Evolutionary conservation across 2,329 filamentous ascomycete species (phyloP), one percentile per base, ranked within the genome.

Genomic region (Knoxdaviesia capensis): DNA sequence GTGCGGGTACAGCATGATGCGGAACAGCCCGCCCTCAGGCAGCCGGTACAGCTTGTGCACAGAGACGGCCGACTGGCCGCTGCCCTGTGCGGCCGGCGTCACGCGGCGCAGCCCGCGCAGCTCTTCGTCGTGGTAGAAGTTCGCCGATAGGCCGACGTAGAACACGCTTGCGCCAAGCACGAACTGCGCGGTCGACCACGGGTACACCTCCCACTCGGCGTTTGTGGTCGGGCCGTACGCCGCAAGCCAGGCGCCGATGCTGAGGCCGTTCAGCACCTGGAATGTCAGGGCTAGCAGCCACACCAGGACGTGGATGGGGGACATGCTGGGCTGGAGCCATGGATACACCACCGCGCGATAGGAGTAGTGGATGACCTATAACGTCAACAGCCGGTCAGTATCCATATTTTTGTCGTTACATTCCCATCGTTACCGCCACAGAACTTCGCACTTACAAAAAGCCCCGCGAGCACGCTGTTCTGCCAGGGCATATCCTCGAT

Each of bases 81-180:
- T 35, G 41, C 57, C 48, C 30, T 62, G 48, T 49, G 62, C 65
- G 36, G 44, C 43, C 5, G 46, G 48, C 32, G 54, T 34, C 57
- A 71, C 66, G 6, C 86, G 69, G 6, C 90, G 71, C 49, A 98
- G 87, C 56, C 90, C 80, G 44, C 88, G 81, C 43, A 98, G 68
- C 51, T 85, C 79, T 53, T 90, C 84, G 57, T 98, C 90, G 54
- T 94, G 83, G 57, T 77, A 83, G 54, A 90, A 84, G 58, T 94
- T 96, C 33, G 71, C 77, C 10, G 76, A 61, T 44, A 94, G 72
- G 0, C 83, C 85, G 45, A 80, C 59, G 47, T 76, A 73, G 66
- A 90, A 96, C 42, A 94, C 54, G 28, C 72, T 65, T 32, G 92
- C 62, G 2, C 90, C 88, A 10, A 77, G 39, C 4, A 58, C 59